Base-by-base conservation (phyloP, 2,329 filamentous ascomycete species). In the Fusarium sp. region DNA sequence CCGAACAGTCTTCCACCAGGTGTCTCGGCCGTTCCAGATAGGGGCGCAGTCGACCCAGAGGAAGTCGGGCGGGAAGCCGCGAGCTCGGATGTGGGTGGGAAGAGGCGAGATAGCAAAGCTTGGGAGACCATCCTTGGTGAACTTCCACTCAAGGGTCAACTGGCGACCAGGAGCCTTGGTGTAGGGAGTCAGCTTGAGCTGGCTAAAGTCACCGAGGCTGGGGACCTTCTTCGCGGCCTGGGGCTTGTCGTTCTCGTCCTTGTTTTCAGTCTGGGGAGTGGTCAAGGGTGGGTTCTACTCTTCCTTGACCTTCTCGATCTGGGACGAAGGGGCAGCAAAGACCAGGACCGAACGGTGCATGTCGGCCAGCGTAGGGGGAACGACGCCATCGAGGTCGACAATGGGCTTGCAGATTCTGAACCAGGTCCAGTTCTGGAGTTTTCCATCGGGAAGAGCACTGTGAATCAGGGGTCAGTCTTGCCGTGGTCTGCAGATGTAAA, bases 381-480 rank as follows among this genome's bases (percentile, higher is more conserved):
- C 33, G 18, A 58, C 34, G 6, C 59, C 61, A 10, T 29, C 27
- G 9, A 44, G 58, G 9, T 55, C 33, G 14, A 54, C 20, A 2
- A 75, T 27, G 4, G 73, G 71, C 51, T 73, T 75, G 33, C 44
- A 42, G 34, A 75, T 74, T 23, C 69, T 69, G 62, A 75, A 66
- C 74, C 74, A 75, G 11, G 57, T 54, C 74, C 74, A 75, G 2
- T 29, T 68, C 16, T 63, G 67, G 8, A 38, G 9, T 34, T 13
- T 23, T 31, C 49, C 49, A 20, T 34, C 16, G 50, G 27, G 4
- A 6, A 36, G 50, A 23, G 29, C n/a, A 4, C 31, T 53, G 18
- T 9, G 8, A 5, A 34, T 20, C 20, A 23, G 18, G 2, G 13
- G 13, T 53, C 18, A 53, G 31, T n/a, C 27, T 25, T 2, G 13